Percentiles rank a stretch among this genome's conserved stretches.
These are phyloP conservation scores for Globisporangium orthogonon DNA, from an alignment of 352 stramenopile genomes.

Conservation along the genomic window DNA sequence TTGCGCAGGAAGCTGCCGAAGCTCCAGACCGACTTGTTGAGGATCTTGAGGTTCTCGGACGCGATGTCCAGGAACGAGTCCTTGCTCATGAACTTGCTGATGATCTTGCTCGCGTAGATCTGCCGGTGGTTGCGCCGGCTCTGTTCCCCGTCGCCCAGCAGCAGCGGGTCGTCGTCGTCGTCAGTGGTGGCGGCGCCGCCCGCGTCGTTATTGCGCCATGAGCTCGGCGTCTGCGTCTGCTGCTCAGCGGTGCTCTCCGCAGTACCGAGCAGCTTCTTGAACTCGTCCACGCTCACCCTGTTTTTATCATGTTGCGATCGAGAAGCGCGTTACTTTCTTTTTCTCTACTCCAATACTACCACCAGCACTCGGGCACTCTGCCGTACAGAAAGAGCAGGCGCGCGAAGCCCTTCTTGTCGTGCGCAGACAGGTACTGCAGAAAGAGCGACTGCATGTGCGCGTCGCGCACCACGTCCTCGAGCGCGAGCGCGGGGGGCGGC, in stretches of 20 bases:
- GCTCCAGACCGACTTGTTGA: constrained; percentile 78
- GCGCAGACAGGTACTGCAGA: constrained; percentile 64
- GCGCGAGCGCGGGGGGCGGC: constrained; percentile 21
- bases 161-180: constrained; percentile 8
- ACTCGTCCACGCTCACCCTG: constrained; percentile 81
- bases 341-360: too few relatives aligned
- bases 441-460: constrained; percentile 75
- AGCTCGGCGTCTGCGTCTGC: neutral
- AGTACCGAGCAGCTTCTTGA: constrained; percentile 64
- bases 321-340: neutral
- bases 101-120: constrained; percentile 83
- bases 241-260: neutral
- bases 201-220: constrained; percentile 6
- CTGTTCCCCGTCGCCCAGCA: constrained; percentile 14
- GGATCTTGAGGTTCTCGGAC: constrained; percentile 62
- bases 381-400: constrained; percentile 74
- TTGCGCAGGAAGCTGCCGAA: constrained; percentile 70
- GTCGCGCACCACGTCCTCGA: constrained; percentile 70
- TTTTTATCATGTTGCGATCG: too few relatives aligned
- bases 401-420: constrained; percentile 68
- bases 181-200: neutral
- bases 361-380: neutral
- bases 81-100: constrained; percentile 80
- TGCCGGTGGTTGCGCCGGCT: constrained; percentile 29
- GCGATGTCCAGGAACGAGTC: constrained; percentile 81